Conservation (phyloP, 306 rosid species). For the Mucuna pruriens region DNA sequence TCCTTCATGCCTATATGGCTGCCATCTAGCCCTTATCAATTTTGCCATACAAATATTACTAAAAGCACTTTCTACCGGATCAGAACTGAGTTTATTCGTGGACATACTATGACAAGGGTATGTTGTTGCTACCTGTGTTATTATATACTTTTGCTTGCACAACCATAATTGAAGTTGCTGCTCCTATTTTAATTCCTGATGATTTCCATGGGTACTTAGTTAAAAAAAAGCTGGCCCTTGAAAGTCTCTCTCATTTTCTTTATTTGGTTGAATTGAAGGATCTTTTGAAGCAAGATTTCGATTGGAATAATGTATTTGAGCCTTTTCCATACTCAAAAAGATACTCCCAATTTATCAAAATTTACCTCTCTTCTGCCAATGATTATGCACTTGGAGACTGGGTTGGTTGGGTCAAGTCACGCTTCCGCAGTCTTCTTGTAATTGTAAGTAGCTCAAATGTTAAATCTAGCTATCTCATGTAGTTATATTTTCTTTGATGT, state of each 20-base stretch:
- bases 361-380: constrained; percentile 42
- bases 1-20: constrained; percentile 54
- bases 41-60: constrained; percentile 52
- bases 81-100: constrained; percentile 48
- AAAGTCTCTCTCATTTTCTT: constrained; percentile 20
- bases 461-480: constrained; percentile 15
- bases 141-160: constrained; percentile 5
- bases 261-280: constrained; percentile 45
- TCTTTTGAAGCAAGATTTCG: constrained; percentile 43
- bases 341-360: constrained; percentile 45
- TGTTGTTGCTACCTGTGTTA: constrained; percentile 9
- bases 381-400: constrained; percentile 49
- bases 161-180: neutral
- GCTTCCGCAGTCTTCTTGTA: constrained; percentile 47
- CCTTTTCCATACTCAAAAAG: constrained; percentile 45
- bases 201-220: neutral
- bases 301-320: constrained; percentile 47
- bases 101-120: constrained; percentile 51
- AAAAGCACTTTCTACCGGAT: constrained; percentile 52
- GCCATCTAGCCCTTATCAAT: constrained; percentile 46
- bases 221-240: neutral
- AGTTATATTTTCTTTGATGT: neutral
- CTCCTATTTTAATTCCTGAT: neutral
- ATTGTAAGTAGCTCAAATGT: constrained; percentile 40
- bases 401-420: constrained; percentile 58